Evolutionary conservation across 2,329 filamentous ascomycete species (phyloP), one percentile per base, ranked within the genome.

Genomic region (Aschersonia sp.): DNA sequence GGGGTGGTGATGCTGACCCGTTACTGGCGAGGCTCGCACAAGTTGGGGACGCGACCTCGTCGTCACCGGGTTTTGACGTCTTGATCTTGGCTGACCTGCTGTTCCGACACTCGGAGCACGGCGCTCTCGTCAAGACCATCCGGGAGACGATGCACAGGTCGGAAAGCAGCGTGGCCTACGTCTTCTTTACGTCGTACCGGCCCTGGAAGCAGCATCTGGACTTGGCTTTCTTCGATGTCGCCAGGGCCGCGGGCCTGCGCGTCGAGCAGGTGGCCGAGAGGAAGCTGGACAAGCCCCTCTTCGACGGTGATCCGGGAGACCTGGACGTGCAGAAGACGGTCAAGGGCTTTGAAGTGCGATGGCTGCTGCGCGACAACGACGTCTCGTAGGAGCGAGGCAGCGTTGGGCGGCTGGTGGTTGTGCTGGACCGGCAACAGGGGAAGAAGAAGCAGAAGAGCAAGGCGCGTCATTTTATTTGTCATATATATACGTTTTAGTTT

Each of bases 121-220:
- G 66, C 2, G 88, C 86, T 58, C 72, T 96, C 51, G 71, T 94
- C 53, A 73, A 76, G 53, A 88, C 84, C 4, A 77, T 96, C 51
- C 70, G 75, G 57, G 61, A 75, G 58, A 85, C 84, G 12, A 65
- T 96, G 57, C 76, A 73, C 55, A 71, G 67, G 51, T 63, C 67
- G 3, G 56, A 62, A 3, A 68, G 69, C 2, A 78, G 82, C 45
- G 74, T 73, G 47, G 88, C 89, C 2, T 77, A 89, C 56, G 89
- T 96, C 5, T 94, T 96, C 64, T 97, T 96, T 68, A 94, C 89
- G 0, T 89, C 87, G 28, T 95, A 97, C 66, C 75, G 92, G 52
- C 89, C 91, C 1, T 96, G 89, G 89, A 70, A 96, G 59, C 73
- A 85, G 57, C 76, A 89, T 52, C 85, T 88, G 63, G 92, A 95